Evolutionary conservation across 2,329 filamentous ascomycete genomes (phyloP), one percentile per base, ranked within the genome.

Genomic region (Claviceps monticola): DNA sequence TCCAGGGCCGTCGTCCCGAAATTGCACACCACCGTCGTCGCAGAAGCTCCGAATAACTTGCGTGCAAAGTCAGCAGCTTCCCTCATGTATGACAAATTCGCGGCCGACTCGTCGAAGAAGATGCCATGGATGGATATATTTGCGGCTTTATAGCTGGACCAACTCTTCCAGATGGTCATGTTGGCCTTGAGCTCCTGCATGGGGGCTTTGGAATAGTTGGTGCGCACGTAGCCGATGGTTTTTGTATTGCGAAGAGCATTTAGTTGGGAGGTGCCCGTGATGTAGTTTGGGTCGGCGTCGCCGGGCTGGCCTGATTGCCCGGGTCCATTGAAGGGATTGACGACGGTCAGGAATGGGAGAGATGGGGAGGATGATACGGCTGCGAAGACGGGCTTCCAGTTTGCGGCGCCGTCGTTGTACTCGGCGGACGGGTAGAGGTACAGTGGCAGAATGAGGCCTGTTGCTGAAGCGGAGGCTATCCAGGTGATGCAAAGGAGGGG

Each of bases 161-260:
- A 61, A 36, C 42, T 54, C 19, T 49, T 51, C 39, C 51, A 61
- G 5, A 49, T 55, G 1, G 55, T 57, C n/a, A 61, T 56, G 50
- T 60, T 56, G 37, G 47, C 43, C 45, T 58, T 55, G 46, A 61
- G 53, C 14, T 60, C 56, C 0, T 55, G 52, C 47, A 57, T 54
- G 3, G 56, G 34, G 1, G 55, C 39, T 16, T 39, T 50, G 26
- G 47, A 45, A 42, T 59, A 60, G 49, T 57, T 47, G 6, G 57
- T 61, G 19, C 55, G 56, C 4, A 60, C 58, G 26, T 60, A 60
- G n/a, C 59, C 58, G 5, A 61, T 51, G 2, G 56, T 59, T 8
- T 57, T 54, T 13, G 60, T 54, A 16, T 61, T 61, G 14, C 13
- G 6, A 19, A 55, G 52, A 3, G 50, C 50, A 42, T 61, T 61